Conservation (phyloP, 2,329 filamentous ascomycete genomes). For the Botrytis tulipae region DNA sequence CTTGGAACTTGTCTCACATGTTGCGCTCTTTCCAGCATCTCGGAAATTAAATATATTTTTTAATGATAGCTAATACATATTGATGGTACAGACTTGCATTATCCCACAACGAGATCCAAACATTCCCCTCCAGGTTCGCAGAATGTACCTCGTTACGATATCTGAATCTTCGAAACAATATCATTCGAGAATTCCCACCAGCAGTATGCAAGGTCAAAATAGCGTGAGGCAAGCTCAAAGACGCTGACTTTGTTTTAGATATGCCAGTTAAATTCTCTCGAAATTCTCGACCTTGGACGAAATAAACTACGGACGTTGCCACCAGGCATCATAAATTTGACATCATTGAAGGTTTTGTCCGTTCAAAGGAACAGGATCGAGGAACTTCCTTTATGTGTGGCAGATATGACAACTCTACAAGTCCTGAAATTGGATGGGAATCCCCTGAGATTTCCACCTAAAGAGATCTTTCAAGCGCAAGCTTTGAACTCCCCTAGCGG, state of each 20-base stretch:
- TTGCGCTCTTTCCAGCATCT: background rate
- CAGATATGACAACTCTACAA: slow-evolving; percentile 85
- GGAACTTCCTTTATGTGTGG: slow-evolving; percentile 77
- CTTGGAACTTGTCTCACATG: slow-evolving; percentile 6
- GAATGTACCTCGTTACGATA: slow-evolving; percentile 78
- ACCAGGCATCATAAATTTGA: slow-evolving; percentile 74
- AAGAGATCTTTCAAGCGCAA: slow-evolving; percentile 62
- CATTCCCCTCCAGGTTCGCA: slow-evolving; percentile 68
- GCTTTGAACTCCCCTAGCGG: slow-evolving; percentile 52
- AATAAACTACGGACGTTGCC: slow-evolving; percentile 81
- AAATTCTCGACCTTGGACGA: slow-evolving; percentile 88
- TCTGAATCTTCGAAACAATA: slow-evolving; percentile 76
- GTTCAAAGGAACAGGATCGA: slow-evolving; percentile 85
- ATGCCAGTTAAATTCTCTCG: slow-evolving; percentile 79
- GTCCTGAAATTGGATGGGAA: slow-evolving; percentile 90
- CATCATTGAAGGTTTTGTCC: slow-evolving; percentile 84
- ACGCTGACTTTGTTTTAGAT: slow-evolving; percentile 53
- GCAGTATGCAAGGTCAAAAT: slow-evolving; percentile 48
- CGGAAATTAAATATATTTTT: background rate
- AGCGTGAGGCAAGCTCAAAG: background rate
- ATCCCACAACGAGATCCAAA: slow-evolving; percentile 73
- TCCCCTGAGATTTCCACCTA: slow-evolving; percentile 75
- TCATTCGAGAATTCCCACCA: slow-evolving; percentile 64
- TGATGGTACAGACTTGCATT: slow-evolving; percentile 61
- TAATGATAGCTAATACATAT: slow-evolving; percentile 30